These are phyloP conservation scores for Saccharum hybrid DNA, from an alignment of 202 grass and related monocot genomes.

Conservation along the genomic window DNA sequence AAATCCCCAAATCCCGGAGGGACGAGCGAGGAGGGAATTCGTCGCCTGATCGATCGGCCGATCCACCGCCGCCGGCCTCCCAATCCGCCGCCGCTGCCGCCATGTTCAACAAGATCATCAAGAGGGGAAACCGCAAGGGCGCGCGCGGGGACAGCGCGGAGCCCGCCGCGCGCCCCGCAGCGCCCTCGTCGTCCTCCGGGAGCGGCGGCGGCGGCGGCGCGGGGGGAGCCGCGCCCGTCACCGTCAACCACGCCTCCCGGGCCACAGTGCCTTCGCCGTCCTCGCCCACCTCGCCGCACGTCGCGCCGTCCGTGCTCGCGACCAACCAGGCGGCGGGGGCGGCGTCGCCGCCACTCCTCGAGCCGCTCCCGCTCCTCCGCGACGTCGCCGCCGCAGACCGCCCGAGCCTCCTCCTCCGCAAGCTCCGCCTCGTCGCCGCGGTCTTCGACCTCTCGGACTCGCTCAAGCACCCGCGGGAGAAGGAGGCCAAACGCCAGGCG, in stretches of 20 bases:
- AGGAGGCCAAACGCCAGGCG: slow-evolving; percentile 87
- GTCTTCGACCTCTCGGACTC: slow-evolving; percentile 83
- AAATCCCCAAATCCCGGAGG: slow-evolving; percentile 52
- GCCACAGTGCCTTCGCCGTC: slow-evolving; percentile 49
- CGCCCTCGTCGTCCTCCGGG: slow-evolving; percentile 50
- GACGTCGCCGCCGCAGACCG: slow-evolving; percentile 70
- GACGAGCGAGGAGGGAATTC: slow-evolving; percentile 22
- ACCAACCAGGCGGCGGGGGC: not conserved
- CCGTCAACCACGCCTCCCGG: slow-evolving; percentile 82
- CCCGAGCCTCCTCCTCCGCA: slow-evolving; percentile 69
- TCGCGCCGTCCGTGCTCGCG: slow-evolving; percentile 25
- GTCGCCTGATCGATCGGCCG: slow-evolving; percentile 40
- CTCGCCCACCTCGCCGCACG: slow-evolving; percentile 59
- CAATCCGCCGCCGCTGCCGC: slow-evolving; percentile 33
- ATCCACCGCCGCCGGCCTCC: slow-evolving; percentile 42
- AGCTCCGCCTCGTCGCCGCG: slow-evolving; percentile 80
- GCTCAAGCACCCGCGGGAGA: slow-evolving; percentile 73
- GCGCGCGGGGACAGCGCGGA: slow-evolving; percentile 59
- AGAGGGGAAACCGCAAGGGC: slow-evolving; percentile 76
- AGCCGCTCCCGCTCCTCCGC: slow-evolving; percentile 76
- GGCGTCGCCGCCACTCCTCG: slow-evolving; percentile 62
- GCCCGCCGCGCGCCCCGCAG: slow-evolving; percentile 29
- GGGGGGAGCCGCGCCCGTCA: slow-evolving; percentile 50
- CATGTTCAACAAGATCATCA: slow-evolving; percentile 97
- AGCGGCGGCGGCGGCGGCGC: slow-evolving; percentile 1